Evolutionary conservation across 1,284 basidiomycete genomes (phyloP), one percentile per base, ranked within the genome.

Genomic region (Leccinum subrobustum): DNA sequence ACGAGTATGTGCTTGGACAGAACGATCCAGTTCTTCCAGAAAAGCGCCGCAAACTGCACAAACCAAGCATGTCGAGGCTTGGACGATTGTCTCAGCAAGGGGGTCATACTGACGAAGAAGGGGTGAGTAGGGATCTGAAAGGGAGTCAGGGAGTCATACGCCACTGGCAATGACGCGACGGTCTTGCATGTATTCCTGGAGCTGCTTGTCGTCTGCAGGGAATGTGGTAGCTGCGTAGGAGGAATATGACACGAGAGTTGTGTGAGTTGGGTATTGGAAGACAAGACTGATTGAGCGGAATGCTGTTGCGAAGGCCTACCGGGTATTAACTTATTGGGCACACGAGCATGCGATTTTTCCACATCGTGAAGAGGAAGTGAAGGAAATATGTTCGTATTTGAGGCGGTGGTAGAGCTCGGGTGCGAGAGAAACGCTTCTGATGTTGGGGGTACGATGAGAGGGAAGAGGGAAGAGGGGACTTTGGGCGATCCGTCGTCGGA

Each of bases 11-110:
- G 85, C 70, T 84, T 87, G 20, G 80, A 81, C 31, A 87, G 73
- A 14, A 88, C 80, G 57, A 87, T 89, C 87, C 86, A 89, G 66
- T 91, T 91, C 80, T 92, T 92, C 79, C 83, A 81, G 58, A 84
- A 81, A 44, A 92, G 73, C 4, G 83, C 85, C 9, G 73, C 72
- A 63, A 87, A 83, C 74, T 92, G 89, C 27, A 87, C 11, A 78
- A 60, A 25, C 54, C 54, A 4, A 12, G 11, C 62, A 66, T 69
- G 42, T 54, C n/a, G 29, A 29, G 27, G n/a, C 20, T 52, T 64
- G 33, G 31, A 27, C 27, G 27, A 27, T 27, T 29, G 90, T 64
- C 91, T 84, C 54, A 98, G 86, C 57, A 97, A 82, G 0, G 91
- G 95, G 95, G 70, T 97, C 95, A 75, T 96, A 96, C 91, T 93